These are phyloP conservation scores for Harrya chromipes DNA, from an alignment of 768 basidiomycete genomes.

Conservation along the genomic window DNA sequence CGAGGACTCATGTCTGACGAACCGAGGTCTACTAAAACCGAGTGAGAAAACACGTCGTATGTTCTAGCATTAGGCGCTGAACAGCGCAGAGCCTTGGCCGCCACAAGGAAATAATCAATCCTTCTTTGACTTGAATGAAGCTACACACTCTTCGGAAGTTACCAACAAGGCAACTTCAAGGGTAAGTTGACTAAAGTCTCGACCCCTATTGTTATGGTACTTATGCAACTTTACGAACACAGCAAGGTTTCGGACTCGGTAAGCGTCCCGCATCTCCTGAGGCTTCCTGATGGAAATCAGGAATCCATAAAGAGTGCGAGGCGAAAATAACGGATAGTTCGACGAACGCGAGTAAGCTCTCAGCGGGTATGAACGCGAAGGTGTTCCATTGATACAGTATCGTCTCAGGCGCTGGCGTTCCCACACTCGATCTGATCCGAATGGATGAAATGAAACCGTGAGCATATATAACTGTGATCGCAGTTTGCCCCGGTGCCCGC, in stretches of 20 bases:
- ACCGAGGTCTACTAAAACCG: no score
- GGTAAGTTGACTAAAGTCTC: neutral
- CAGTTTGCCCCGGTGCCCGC: neutral
- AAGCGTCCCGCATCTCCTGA: neutral
- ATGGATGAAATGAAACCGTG: neutral
- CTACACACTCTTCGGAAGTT: no score
- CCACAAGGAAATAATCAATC: no score
- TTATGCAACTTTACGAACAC: neutral
- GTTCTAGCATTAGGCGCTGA: no score
- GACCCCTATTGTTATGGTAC: slow-evolving; percentile 2
- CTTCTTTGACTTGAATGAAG: no score
- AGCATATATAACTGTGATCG: neutral
- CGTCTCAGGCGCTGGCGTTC: neutral
- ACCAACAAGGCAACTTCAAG: no score
- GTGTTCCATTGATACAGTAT: slow-evolving; percentile 1
- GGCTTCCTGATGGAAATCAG: slow-evolving; percentile 9
- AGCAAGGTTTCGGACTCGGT: slow-evolving; percentile 5
- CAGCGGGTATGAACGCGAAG: neutral
- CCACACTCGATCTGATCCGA: slow-evolving; percentile 4
- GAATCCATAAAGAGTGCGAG: neutral
- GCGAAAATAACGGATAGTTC: slow-evolving; percentile 26
- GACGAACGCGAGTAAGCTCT: neutral
- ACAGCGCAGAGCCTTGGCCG: no score
- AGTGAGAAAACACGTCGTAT: no score
- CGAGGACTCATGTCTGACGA: no score